Conservation (phyloP, 176 grass and related monocot species). For the Carex scoparia region DNA sequence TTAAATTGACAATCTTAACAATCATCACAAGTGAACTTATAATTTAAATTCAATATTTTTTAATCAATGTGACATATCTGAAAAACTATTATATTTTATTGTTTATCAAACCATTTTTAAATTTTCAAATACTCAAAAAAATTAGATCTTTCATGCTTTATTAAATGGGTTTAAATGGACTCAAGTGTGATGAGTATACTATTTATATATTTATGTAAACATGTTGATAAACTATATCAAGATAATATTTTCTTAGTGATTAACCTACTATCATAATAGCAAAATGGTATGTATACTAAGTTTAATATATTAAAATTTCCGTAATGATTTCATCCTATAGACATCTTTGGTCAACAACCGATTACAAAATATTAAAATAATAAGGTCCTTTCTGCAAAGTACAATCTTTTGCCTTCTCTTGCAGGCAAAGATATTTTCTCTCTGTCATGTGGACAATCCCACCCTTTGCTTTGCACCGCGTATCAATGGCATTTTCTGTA, state of each 20-base stretch:
- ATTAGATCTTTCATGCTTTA: background rate
- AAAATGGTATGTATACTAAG: background rate
- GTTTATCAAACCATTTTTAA: background rate
- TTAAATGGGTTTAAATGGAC: background rate
- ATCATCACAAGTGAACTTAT: background rate
- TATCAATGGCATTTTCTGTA: conserved; percentile 15
- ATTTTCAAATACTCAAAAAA: background rate
- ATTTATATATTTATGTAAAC: background rate
- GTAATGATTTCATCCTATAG: background rate
- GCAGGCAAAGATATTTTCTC: conserved; percentile 5
- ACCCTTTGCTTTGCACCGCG: background rate
- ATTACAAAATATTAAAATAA: background rate
- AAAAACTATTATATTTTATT: background rate
- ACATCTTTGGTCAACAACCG: background rate
- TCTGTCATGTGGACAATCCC: background rate
- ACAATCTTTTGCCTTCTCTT: background rate
- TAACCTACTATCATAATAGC: background rate
- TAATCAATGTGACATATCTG: too few relatives aligned
- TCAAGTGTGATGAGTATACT: background rate
- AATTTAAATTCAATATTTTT: background rate
- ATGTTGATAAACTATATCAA: background rate
- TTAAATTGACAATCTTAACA: background rate
- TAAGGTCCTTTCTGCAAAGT: background rate
- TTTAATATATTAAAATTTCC: background rate
- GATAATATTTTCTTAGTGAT: background rate